These are phyloP conservation scores for Scleromitrula shiraiana DNA, from an alignment of 2,329 filamentous ascomycete species.

Conservation along the genomic window DNA sequence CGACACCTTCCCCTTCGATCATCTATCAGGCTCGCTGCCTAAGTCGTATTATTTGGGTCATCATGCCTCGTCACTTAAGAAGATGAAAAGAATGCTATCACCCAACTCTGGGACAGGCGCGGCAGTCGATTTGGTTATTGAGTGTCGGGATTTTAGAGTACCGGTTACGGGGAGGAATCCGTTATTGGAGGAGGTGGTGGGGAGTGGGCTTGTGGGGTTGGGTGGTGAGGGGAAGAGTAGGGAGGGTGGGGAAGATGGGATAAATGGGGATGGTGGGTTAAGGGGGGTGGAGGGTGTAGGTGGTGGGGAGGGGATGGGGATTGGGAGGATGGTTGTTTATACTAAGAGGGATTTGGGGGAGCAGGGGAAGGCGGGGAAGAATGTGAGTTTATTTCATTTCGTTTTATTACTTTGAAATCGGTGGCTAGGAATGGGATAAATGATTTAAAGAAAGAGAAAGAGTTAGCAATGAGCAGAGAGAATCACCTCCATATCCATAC, in stretches of 20 bases:
- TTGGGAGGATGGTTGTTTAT: slow-evolving; percentile 88
- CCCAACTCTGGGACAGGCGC: too few relatives aligned
- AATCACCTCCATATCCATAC: too few relatives aligned
- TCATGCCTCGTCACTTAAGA: slow-evolving; percentile 70
- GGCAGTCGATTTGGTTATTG: slow-evolving; percentile 82
- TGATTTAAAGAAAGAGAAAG: too few relatives aligned
- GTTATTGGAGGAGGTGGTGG: slow-evolving; percentile 72
- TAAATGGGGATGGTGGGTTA: too few relatives aligned
- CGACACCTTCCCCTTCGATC: slow-evolving; percentile 61
- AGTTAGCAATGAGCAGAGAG: too few relatives aligned
- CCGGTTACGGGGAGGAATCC: slow-evolving; percentile 87
- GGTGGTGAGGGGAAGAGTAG: too few relatives aligned
- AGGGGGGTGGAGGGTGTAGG: too few relatives aligned
- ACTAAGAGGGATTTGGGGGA: slow-evolving; percentile 77
- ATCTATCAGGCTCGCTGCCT: slow-evolving; percentile 64
- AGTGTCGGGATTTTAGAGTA: slow-evolving; percentile 89
- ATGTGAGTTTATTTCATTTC: slow-evolving; percentile 28
- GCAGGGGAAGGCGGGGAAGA: slow-evolving; percentile 33
- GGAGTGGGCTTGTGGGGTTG: too few relatives aligned
- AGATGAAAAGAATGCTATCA: slow-evolving; percentile 74
- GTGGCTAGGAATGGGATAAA: too few relatives aligned
- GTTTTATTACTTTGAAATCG: too few relatives aligned
- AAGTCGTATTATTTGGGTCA: slow-evolving; percentile 94
- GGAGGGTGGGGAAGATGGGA: too few relatives aligned
- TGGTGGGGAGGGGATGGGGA: too few relatives aligned